A percentile compares a stretch with the other conserved stretches of the same genome.
Evolutionary conservation across 1,284 basidiomycete species (phyloP).

Genomic region (Boletellus deceptivus): DNA sequence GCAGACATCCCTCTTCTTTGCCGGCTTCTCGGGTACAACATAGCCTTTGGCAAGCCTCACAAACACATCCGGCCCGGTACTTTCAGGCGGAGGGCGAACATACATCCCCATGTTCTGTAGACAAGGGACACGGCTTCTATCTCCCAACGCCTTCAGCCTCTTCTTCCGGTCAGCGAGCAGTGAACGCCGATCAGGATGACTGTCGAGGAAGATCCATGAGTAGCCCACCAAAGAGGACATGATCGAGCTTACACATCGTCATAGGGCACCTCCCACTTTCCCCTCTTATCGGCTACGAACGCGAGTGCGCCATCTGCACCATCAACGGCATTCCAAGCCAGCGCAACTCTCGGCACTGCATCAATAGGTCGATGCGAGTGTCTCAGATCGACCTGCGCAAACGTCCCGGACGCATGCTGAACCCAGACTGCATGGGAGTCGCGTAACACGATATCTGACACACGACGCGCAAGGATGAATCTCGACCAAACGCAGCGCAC

Average conservation of each 20-base stretch:
- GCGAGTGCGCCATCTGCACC: constrained; percentile 54
- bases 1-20: constrained; percentile 40
- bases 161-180: constrained; percentile 38
- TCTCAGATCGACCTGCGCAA: constrained; percentile 77
- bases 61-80: constrained; percentile 48
- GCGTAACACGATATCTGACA: constrained; percentile 64
- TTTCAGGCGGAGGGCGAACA: constrained; percentile 22
- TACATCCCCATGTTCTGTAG: constrained; percentile 58
- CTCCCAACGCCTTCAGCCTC: constrained; percentile 51
- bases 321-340: constrained; percentile 61
- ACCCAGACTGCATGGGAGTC: constrained; percentile 76
- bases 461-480: neutral
- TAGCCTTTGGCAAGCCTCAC: constrained; percentile 67
- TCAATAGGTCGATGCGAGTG: constrained; percentile 65
- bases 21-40: constrained; percentile 51
- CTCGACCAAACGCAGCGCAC: neutral
- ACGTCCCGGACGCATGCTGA: constrained; percentile 74
- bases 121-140: constrained; percentile 44
- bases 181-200: constrained; percentile 48
- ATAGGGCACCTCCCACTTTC: constrained; percentile 73
- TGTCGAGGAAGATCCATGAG: constrained; percentile 25
- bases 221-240: neutral
- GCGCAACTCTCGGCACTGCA: constrained; percentile 61
- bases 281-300: constrained; percentile 63
- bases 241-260: constrained; percentile 72